Percentiles rank a stretch among this genome's conserved stretches.
Conservation (phyloP, 305 asterid genomes). For the Rubia peregrina region DNA sequence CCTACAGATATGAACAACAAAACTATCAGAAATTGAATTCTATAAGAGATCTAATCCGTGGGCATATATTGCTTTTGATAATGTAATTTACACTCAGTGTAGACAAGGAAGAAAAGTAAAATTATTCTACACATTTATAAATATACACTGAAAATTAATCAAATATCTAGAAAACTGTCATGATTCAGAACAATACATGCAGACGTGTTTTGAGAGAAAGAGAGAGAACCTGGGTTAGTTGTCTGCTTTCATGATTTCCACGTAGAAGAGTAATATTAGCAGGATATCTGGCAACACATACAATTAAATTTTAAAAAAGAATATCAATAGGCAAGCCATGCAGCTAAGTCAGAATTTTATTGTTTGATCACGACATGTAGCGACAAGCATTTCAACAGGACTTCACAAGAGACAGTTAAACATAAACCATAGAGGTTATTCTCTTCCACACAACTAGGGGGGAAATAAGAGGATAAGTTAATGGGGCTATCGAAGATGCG, state of each 20-base stretch:
- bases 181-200: neutral
- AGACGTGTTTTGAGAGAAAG: neutral
- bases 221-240: conserved; percentile 73
- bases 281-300: conserved; percentile 61
- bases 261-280: conserved; percentile 93
- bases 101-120: neutral
- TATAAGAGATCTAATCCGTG: neutral
- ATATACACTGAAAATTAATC: neutral
- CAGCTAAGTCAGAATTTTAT: neutral
- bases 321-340: neutral
- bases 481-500: neutral
- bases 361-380: neutral
- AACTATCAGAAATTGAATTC: neutral
- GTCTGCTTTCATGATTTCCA: conserved; percentile 99
- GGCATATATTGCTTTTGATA: neutral
- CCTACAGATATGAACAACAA: conserved; percentile 37
- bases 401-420: neutral
- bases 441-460: neutral
- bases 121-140: neutral
- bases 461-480: neutral
- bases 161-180: neutral
- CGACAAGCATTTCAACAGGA: neutral
- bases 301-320: neutral
- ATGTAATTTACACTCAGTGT: neutral
- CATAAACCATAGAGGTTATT: neutral